A percentile compares a stretch with the other conserved stretches of the same genome.
Conservation (phyloP, 306 rosid species). For the Rubus parviflorus region DNA sequence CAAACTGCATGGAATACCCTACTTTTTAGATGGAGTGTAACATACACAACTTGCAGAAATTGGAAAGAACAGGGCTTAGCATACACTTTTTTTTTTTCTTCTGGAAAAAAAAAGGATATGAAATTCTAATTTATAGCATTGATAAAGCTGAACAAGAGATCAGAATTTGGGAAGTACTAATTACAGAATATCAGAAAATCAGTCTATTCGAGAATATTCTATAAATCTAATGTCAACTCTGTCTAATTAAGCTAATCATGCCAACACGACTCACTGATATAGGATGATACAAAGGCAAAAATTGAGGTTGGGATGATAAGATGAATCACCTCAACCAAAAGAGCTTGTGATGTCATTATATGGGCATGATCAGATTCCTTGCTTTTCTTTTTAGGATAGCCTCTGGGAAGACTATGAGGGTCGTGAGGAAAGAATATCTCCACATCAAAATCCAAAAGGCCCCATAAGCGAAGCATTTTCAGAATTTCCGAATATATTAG, state of each 20-base stretch:
- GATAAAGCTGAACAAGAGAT: background rate
- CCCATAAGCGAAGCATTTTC: conserved; percentile 94
- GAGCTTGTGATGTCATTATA: conserved; percentile 71
- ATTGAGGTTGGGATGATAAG: background rate
- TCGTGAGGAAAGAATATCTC: conserved; percentile 87
- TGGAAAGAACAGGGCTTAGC: background rate
- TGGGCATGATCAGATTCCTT: conserved; percentile 87
- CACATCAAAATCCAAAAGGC: conserved; percentile 86
- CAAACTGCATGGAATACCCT: background rate
- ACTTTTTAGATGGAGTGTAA: background rate
- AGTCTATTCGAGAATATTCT: background rate
- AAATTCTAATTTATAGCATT: background rate
- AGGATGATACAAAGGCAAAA: background rate
- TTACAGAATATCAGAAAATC: background rate
- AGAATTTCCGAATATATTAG: conserved; percentile 80
- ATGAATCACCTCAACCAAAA: conserved; percentile 68
- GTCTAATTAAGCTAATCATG: background rate
- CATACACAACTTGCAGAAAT: background rate
- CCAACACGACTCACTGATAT: background rate
- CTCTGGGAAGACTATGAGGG: conserved; percentile 63
- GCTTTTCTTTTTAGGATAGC: conserved; percentile 81
- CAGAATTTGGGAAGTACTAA: background rate
- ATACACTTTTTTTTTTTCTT: background rate
- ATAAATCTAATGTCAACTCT: background rate
- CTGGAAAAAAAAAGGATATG: background rate